These are phyloP conservation scores for Litchi chinensis DNA, from an alignment of 345 rosid species.

Conservation along the genomic window DNA sequence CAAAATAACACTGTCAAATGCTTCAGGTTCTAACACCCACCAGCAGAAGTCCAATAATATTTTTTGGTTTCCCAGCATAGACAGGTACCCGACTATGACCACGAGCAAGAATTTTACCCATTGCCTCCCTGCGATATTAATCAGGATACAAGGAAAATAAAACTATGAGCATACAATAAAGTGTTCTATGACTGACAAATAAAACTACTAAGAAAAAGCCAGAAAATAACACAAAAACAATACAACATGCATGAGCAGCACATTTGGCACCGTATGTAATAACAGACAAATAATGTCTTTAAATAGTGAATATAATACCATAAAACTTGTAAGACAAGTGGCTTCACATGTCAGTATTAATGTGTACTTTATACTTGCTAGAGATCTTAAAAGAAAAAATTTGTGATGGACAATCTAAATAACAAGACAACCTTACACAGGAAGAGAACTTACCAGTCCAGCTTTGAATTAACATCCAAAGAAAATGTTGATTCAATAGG, in stretches of 20 bases:
- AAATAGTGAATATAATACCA: neutral
- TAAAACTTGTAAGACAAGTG: neutral
- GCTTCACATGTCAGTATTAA: neutral
- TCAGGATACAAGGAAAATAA: slow-evolving; percentile 9
- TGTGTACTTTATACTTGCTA: neutral
- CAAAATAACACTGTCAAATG: slow-evolving; percentile 2
- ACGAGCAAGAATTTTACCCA: slow-evolving; percentile 88
- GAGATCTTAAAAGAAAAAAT: neutral
- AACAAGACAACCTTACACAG: neutral
- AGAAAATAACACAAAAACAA: neutral
- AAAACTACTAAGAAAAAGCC: neutral
- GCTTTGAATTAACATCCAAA: slow-evolving; percentile 91
- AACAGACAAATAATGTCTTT: neutral
- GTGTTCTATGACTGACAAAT: neutral
- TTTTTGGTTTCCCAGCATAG: slow-evolving; percentile 82
- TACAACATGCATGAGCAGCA: neutral
- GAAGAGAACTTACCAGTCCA: slow-evolving; percentile 75
- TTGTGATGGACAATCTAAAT: neutral
- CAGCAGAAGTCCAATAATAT: slow-evolving; percentile 88
- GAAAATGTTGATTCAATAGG: slow-evolving; percentile 99
- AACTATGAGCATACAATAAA: neutral
- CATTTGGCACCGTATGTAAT: neutral
- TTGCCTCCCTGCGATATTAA: slow-evolving; percentile 72
- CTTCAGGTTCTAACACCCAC: slow-evolving; percentile 41
- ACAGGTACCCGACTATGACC: slow-evolving; percentile 98